These are phyloP conservation scores for Fraxinus anomala DNA, from an alignment of 257 asterid species.

Conservation along the genomic window DNA sequence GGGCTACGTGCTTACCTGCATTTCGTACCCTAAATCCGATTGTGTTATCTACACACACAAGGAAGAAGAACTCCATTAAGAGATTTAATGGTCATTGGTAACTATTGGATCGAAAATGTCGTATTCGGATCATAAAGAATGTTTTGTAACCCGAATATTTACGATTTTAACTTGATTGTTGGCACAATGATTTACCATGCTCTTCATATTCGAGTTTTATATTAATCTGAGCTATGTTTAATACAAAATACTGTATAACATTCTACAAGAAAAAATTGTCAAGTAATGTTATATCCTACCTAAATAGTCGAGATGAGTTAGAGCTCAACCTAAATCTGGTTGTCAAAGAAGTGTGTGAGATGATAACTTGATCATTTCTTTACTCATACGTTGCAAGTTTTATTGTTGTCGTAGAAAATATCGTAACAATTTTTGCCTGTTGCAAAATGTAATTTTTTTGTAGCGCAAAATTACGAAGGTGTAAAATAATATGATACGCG, in stretches of 20 bases:
- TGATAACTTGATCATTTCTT: background rate
- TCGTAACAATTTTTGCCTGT: too few relatives aligned
- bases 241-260: too few relatives aligned
- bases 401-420: too few relatives aligned
- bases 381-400: too few relatives aligned
- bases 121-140: background rate
- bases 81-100: background rate
- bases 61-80: conserved; percentile 42
- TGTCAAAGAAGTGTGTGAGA: background rate
- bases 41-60: conserved; percentile 45
- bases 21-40: conserved; percentile 43
- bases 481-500: too few relatives aligned
- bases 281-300: too few relatives aligned
- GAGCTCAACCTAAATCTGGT: background rate
- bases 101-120: background rate
- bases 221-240: too few relatives aligned
- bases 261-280: too few relatives aligned
- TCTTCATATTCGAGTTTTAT: background rate
- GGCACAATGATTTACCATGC: background rate
- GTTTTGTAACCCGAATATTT: background rate
- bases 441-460: too few relatives aligned
- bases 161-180: too few relatives aligned
- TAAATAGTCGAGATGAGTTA: too few relatives aligned
- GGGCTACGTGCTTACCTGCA: conserved; percentile 43
- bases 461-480: too few relatives aligned